Percentiles rank a stretch among this genome's conserved stretches.
phyloP scores from a whole-genome alignment of 345 rosid genomes.

The Garcia nutans region DNA sequence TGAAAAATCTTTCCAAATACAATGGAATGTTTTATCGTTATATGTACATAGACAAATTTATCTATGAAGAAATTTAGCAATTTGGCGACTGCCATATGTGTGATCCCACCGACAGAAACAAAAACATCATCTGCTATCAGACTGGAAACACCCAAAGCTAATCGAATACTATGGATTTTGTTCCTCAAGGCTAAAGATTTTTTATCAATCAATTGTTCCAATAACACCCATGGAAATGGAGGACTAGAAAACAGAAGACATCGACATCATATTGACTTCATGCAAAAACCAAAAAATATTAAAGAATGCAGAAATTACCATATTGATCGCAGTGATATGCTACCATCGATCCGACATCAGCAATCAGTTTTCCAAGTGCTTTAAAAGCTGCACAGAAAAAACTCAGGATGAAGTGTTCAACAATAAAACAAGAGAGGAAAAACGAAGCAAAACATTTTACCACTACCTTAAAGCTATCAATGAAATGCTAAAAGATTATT shows the following conservation, averaged over 20 bases:
- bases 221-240: neutral
- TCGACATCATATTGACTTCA: neutral
- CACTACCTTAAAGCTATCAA: too few relatives aligned
- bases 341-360: conserved; percentile 76
- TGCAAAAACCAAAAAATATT: conserved; percentile 8
- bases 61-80: too few relatives aligned
- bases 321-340: conserved; percentile 87
- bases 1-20: too few relatives aligned
- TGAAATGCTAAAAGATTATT: too few relatives aligned
- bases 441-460: neutral
- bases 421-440: conserved; percentile 4
- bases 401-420: neutral
- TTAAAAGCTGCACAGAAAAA: conserved; percentile 62
- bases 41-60: too few relatives aligned
- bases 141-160: neutral
- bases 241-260: conserved; percentile 8
- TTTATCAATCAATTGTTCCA: neutral
- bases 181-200: neutral
- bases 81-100: too few relatives aligned
- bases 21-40: too few relatives aligned
- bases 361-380: conserved; percentile 76
- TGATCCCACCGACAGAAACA: neutral
- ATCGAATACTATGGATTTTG: neutral
- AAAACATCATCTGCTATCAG: neutral
- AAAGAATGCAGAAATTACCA: conserved; percentile 43